These are phyloP conservation scores for Saccharum hybrid DNA, from an alignment of 202 grass and related monocot species.

Conservation along the genomic window DNA sequence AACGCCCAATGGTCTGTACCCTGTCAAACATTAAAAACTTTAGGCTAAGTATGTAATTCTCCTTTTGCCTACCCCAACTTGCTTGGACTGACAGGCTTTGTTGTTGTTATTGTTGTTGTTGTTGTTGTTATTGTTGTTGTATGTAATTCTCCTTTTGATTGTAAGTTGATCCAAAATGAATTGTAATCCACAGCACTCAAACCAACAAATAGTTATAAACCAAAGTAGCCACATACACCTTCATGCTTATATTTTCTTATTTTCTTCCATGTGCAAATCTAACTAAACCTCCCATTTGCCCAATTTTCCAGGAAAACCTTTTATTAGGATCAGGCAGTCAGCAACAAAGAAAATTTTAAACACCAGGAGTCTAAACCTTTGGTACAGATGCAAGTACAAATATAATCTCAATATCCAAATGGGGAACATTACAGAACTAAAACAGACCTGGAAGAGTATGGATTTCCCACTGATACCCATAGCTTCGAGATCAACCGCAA, in stretches of 20 bases:
- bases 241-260: background rate
- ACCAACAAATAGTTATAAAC: slow-evolving; percentile 19
- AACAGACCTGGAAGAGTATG: slow-evolving; percentile 74
- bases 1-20: slow-evolving; percentile 83
- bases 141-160: background rate
- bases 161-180: slow-evolving; percentile 9
- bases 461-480: slow-evolving; percentile 93
- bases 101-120: too few species aligned
- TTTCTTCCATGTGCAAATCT: slow-evolving; percentile 16
- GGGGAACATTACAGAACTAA: slow-evolving; percentile 30
- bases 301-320: slow-evolving; percentile 30
- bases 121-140: too few species aligned
- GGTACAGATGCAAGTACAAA: slow-evolving; percentile 13
- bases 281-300: slow-evolving; percentile 12
- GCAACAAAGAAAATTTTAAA: slow-evolving; percentile 1
- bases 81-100: too few species aligned
- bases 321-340: background rate
- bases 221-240: background rate
- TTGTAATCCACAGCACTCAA: background rate
- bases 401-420: slow-evolving; percentile 29
- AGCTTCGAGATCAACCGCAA: slow-evolving; percentile 95
- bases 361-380: slow-evolving; percentile 27
- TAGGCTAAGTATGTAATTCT: slow-evolving; percentile 9
- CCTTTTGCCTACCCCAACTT: too few species aligned
- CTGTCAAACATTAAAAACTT: slow-evolving; percentile 43